Evolutionary conservation across 2,329 filamentous ascomycete genomes (phyloP).

Genomic region (Pestalotiopsis sp.): DNA sequence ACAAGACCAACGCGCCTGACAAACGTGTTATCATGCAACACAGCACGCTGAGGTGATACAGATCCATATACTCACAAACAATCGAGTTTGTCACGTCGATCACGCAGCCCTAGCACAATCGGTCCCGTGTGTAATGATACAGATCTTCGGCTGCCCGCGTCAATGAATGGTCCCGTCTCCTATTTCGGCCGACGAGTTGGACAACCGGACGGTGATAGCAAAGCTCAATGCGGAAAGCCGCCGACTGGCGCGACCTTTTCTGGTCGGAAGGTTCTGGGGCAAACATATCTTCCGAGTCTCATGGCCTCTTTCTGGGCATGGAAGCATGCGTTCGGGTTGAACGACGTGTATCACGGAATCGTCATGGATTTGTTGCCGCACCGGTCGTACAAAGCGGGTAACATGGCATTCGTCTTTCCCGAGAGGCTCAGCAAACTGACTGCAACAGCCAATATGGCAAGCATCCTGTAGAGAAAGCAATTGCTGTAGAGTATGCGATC

Average conservation of each 20-base stretch:
- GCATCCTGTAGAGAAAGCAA: background rate
- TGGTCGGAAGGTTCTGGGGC: background rate
- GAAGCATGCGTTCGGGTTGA: background rate
- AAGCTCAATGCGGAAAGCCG: background rate
- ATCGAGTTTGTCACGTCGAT: background rate
- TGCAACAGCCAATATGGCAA: background rate
- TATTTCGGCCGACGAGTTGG: background rate
- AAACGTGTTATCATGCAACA: background rate
- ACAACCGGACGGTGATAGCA: background rate
- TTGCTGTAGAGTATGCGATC: background rate
- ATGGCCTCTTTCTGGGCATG: background rate
- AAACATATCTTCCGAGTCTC: background rate
- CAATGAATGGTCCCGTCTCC: background rate
- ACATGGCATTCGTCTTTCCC: background rate
- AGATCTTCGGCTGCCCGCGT: background rate
- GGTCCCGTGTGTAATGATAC: background rate
- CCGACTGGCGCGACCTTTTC: background rate
- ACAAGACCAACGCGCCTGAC: no score
- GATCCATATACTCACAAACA: background rate
- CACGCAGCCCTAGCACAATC: background rate
- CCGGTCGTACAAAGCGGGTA: background rate
- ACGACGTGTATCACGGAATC: background rate
- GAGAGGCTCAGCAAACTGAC: background rate
- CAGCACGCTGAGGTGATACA: background rate
- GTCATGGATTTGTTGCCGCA: background rate